A percentile compares a stretch with the other conserved stretches of the same genome.
These are phyloP conservation scores for Pythium biforme DNA, from an alignment of 352 stramenopile genomes.

Conservation along the genomic window DNA sequence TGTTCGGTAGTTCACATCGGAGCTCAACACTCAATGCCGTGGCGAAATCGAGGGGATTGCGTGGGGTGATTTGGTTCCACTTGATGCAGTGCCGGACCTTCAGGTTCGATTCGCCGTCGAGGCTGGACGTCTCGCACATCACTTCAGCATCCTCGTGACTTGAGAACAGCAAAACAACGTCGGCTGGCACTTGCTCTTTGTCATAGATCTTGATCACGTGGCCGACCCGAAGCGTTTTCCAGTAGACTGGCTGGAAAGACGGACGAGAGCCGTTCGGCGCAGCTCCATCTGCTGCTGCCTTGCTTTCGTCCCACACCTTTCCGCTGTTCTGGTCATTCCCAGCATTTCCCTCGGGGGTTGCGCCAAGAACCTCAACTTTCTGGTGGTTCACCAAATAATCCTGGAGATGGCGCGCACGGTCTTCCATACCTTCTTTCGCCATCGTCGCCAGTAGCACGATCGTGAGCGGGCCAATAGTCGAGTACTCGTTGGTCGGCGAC, in stretches of 20 bases:
- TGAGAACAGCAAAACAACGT: slow-evolving; percentile 89
- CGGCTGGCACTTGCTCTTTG: slow-evolving; percentile 88
- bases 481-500: slow-evolving; percentile 87
- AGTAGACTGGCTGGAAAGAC: slow-evolving; percentile 73
- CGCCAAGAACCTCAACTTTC: slow-evolving; percentile 47
- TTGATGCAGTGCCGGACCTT: slow-evolving; percentile 72
- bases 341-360: slow-evolving; percentile 22
- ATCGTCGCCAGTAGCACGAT: slow-evolving; percentile 82
- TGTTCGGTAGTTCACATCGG: slow-evolving; percentile 76
- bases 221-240: slow-evolving; percentile 85
- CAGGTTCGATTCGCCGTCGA: slow-evolving; percentile 83
- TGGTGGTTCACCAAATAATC: slow-evolving; percentile 75
- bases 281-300: slow-evolving; percentile 6
- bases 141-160: slow-evolving; percentile 67
- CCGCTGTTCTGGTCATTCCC: slow-evolving; percentile 12
- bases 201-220: slow-evolving; percentile 88
- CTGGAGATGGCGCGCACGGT: slow-evolving; percentile 65
- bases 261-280: slow-evolving; percentile 12
- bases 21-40: slow-evolving; percentile 55
- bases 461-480: slow-evolving; percentile 75
- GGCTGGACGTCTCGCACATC: slow-evolving; percentile 82
- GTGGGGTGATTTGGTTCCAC: slow-evolving; percentile 48
- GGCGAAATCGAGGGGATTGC: slow-evolving; percentile 47
- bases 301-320: slow-evolving; percentile 14
- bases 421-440: slow-evolving; percentile 85